Percentiles rank a stretch among this genome's conserved stretches.
Conservation (phyloP, 2,329 filamentous ascomycete genomes). For the Fusarium goolgardi region DNA sequence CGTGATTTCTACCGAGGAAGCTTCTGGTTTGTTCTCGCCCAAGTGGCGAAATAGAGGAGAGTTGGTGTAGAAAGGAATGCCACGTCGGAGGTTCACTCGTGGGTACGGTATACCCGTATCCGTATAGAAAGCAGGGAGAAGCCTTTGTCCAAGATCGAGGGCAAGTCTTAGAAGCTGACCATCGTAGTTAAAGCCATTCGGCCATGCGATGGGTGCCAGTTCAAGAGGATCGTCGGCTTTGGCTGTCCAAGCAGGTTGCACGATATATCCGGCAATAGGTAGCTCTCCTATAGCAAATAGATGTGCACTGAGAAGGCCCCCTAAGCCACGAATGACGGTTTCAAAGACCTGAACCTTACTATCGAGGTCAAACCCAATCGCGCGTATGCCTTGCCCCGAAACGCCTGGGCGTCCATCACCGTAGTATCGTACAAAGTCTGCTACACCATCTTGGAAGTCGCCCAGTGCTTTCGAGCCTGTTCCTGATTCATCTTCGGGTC, state of each 20-base stretch:
- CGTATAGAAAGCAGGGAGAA: constrained; percentile 93
- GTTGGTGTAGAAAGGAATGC: constrained; percentile 92
- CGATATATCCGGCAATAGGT: constrained; percentile 82
- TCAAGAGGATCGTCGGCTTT: constrained; percentile 58
- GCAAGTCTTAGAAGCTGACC: constrained; percentile 92
- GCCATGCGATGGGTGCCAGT: constrained; percentile 73
- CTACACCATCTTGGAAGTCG: constrained; percentile 84
- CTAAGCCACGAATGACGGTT: constrained; percentile 93
- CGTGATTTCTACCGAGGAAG: constrained; percentile 75
- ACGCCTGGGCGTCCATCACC: constrained; percentile 82
- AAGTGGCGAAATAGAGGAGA: constrained; percentile 77
- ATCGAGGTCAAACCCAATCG: constrained; percentile 90
- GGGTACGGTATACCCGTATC: constrained; percentile 93
- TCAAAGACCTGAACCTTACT: constrained; percentile 99
- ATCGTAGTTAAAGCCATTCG: constrained; percentile 83
- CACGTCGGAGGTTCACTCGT: constrained; percentile 88
- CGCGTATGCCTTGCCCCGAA: constrained; percentile 76
- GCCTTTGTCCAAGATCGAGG: constrained; percentile 81
- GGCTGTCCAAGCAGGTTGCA: constrained; percentile 52
- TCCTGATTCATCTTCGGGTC: constrained; percentile 59
- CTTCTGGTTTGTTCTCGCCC: constrained; percentile 48
- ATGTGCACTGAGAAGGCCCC: constrained; percentile 91
- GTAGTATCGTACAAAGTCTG: constrained; percentile 81
- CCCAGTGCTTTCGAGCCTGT: constrained; percentile 64
- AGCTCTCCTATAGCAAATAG: constrained; percentile 91